Percentiles rank a stretch among this genome's conserved stretches.
Conservation (phyloP, 1,284 basidiomycete genomes). For the Irpex sp. region DNA sequence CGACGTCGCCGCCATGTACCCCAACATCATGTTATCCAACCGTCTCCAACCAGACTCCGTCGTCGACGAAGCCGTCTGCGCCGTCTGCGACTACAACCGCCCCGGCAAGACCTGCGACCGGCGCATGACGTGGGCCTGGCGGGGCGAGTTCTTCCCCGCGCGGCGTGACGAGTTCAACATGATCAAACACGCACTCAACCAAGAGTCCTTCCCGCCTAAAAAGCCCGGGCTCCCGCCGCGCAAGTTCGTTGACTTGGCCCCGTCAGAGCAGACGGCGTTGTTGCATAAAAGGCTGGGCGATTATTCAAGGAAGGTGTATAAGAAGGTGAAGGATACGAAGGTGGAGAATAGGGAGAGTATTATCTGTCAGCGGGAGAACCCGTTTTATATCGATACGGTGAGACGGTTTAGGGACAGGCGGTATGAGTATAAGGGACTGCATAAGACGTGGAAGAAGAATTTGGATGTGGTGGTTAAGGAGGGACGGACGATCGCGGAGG, state of each 20-base stretch:
- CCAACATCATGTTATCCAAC: conserved; percentile 99
- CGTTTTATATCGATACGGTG: conserved; percentile 99
- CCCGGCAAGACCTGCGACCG: conserved; percentile 95
- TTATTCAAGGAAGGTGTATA: conserved; percentile 98
- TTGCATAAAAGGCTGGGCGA: conserved; percentile 97
- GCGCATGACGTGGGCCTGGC: conserved; percentile 96
- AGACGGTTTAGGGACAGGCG: conserved; percentile 95
- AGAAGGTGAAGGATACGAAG: conserved; percentile 98
- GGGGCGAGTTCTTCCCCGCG: conserved; percentile 98
- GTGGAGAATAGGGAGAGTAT: conserved; percentile 93
- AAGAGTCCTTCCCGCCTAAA: conserved; percentile 88
- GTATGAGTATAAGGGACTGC: conserved; percentile 98
- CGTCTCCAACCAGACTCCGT: conserved; percentile 98
- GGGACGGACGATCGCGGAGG: conserved; percentile 73
- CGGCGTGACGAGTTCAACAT: conserved; percentile 99
- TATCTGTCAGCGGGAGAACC: conserved; percentile 97
- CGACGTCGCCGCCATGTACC: conserved; percentile 99
- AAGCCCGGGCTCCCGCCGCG: conserved; percentile 70
- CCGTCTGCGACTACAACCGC: conserved; percentile 97
- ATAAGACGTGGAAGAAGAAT: conserved; percentile 99
- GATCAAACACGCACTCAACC: conserved; percentile 95
- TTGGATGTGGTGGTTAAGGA: conserved; percentile 72
- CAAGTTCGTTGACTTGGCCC: conserved; percentile 82
- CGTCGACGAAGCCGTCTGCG: conserved; percentile 94
- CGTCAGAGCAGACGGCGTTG: conserved; percentile 85